Evolutionary conservation across 495 filamentous ascomycete species (phyloP).

Genomic region (Delitschia confertaspora): DNA sequence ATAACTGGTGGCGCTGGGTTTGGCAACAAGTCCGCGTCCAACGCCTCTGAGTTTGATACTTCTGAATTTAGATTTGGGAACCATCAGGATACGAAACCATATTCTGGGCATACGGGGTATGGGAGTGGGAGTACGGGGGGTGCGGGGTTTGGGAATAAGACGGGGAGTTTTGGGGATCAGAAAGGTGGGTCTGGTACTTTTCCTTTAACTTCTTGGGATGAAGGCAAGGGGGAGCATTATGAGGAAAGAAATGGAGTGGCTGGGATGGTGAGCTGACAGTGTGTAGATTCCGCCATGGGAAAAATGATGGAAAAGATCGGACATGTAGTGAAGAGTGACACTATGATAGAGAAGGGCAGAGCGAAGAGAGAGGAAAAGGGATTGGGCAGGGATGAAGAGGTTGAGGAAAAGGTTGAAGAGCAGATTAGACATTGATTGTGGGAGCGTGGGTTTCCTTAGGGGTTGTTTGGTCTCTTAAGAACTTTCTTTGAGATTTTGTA

Average conservation of each 20-base stretch:
- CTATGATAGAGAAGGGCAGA: constrained; percentile 30
- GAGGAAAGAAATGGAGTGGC: not conserved
- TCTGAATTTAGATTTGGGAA: constrained; percentile 19
- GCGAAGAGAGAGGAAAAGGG: constrained; percentile 36
- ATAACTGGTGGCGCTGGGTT: constrained; percentile 25
- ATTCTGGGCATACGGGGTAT: constrained; percentile 21
- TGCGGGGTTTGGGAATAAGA: constrained; percentile 36
- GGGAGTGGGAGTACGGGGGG: constrained; percentile 26
- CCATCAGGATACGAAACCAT: constrained; percentile 14
- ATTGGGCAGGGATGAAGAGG: constrained; percentile 6
- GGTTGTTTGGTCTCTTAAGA: too few species aligned
- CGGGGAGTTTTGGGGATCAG: constrained; percentile 18
- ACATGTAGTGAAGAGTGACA: constrained; percentile 33
- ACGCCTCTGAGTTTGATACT: constrained; percentile 11
- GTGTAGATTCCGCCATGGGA: constrained; percentile 35
- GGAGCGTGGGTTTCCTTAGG: too few species aligned
- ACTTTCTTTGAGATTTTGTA: too few species aligned
- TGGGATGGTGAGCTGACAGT: not conserved
- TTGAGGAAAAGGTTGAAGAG: too few species aligned
- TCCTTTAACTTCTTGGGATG: not conserved
- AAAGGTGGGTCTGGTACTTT: constrained; percentile 12
- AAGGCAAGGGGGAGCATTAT: not conserved
- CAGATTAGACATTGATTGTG: too few species aligned
- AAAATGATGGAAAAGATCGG: constrained; percentile 43
- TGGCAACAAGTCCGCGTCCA: constrained; percentile 22